phyloP scores from a whole-genome alignment of 805 yeast species.

The Maudiozyma serrabonitensis region DNA sequence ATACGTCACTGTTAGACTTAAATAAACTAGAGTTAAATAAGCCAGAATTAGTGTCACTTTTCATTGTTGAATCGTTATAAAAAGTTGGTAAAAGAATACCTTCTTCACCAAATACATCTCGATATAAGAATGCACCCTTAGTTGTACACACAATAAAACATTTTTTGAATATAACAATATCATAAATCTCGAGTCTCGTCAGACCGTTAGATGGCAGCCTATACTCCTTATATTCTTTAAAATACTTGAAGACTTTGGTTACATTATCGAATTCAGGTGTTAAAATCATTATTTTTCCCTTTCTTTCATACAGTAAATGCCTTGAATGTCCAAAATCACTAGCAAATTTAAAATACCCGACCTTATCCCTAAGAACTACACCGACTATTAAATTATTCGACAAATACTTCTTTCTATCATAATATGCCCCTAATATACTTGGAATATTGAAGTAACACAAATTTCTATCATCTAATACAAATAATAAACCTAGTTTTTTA shows the following conservation, averaged over 20 bases:
- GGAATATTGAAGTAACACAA: conserved; percentile 57
- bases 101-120: conserved; percentile 43
- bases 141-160: conserved; percentile 58
- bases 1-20: conserved; percentile 14
- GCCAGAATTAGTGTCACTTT: conserved; percentile 7
- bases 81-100: conserved; percentile 51
- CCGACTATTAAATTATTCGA: conserved; percentile 34
- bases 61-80: conserved; percentile 30
- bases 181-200: conserved; percentile 47
- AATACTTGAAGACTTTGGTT: conserved; percentile 22
- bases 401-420: conserved; percentile 30
- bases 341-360: conserved; percentile 58
- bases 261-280: conserved; percentile 29
- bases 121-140: conserved; percentile 55
- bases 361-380: conserved; percentile 43
- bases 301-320: conserved; percentile 48
- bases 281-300: conserved; percentile 37
- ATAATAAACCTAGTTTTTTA: conserved; percentile 40
- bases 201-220: conserved; percentile 40
- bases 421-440: conserved; percentile 50
- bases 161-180: conserved; percentile 53
- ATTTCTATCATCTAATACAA: conserved; percentile 49
- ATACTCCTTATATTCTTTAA: conserved; percentile 45
- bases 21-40: conserved; percentile 16
- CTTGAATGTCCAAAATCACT: conserved; percentile 50